These are phyloP conservation scores for Populus hybrid DNA, from an alignment of 441 rosid species.

Conservation along the genomic window DNA sequence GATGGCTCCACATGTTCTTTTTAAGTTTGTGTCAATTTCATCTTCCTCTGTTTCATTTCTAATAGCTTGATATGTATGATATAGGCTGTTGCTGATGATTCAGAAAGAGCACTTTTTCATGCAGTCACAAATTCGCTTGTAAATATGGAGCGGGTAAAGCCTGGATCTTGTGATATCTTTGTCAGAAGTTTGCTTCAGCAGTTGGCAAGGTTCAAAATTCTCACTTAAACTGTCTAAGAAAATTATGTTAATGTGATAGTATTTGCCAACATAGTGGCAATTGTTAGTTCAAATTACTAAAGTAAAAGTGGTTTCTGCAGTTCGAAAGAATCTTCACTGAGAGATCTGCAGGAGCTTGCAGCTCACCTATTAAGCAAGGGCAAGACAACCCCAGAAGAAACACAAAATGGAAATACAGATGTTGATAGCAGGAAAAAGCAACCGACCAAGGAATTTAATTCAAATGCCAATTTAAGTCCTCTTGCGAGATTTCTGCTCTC, in stretches of 20 bases:
- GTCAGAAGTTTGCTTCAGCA: slow-evolving; percentile 67
- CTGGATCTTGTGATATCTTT: slow-evolving; percentile 83
- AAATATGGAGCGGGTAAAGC: slow-evolving; percentile 67
- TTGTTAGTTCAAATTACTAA: slow-evolving; percentile 19
- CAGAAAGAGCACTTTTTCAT: slow-evolving; percentile 53
- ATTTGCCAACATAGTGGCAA: slow-evolving; percentile 2
- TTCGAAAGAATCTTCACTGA: slow-evolving; percentile 74
- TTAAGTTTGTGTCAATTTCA: background rate
- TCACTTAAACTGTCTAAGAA: background rate
- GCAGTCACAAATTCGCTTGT: slow-evolving; percentile 57
- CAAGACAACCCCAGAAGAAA: slow-evolving; percentile 39
- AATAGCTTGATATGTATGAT: slow-evolving; percentile 21
- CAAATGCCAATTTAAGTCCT: slow-evolving; percentile 78
- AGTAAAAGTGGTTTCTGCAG: slow-evolving; percentile 41
- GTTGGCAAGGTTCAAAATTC: slow-evolving; percentile 62
- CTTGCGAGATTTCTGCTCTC: slow-evolving; percentile 95
- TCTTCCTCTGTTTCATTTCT: slow-evolving; percentile 1
- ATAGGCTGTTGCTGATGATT: slow-evolving; percentile 60
- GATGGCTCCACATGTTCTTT: background rate
- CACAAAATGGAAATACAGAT: slow-evolving; percentile 35
- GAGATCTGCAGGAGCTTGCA: slow-evolving; percentile 71
- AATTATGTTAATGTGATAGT: background rate
- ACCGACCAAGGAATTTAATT: slow-evolving; percentile 60
- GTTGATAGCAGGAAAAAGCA: slow-evolving; percentile 63
- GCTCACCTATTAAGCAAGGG: slow-evolving; percentile 46